Percentiles rank a stretch among this genome's conserved stretches.
phyloP scores from a whole-genome alignment of 805 yeast species.

The Spathaspora gorwiae region DNA sequence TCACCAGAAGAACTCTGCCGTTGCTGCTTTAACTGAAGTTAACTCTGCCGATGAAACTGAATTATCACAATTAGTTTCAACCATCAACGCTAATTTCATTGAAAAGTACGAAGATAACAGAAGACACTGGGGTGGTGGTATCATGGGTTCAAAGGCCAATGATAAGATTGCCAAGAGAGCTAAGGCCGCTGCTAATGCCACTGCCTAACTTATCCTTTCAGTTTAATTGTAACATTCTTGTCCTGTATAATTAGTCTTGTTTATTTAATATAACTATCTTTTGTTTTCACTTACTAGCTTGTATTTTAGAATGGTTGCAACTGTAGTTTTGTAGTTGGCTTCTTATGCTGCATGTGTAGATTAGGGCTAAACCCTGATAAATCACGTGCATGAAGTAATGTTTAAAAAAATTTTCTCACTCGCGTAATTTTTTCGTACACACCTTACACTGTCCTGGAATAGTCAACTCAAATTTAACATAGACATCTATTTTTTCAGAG shows the following conservation, averaged over 20 bases:
- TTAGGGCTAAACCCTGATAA: constrained; percentile 1
- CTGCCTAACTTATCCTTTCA: constrained; percentile 2
- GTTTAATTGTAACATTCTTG: not conserved
- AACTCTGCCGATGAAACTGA: constrained; percentile 91
- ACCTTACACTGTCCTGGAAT: not conserved
- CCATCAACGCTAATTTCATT: constrained; percentile 88
- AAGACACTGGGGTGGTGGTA: constrained; percentile 99
- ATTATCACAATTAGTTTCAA: constrained; percentile 86
- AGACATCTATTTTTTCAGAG: not conserved
- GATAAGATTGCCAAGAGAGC: constrained; percentile 78
- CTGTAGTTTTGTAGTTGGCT: too few species aligned
- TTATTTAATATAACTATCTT: not conserved
- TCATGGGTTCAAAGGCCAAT: constrained; percentile 91
- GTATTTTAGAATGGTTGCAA: too few species aligned
- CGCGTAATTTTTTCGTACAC: too few species aligned
- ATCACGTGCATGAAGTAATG: not conserved
- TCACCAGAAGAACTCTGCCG: constrained; percentile 96
- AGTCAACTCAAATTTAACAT: not conserved
- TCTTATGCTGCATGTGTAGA: not conserved
- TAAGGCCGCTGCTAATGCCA: constrained; percentile 44
- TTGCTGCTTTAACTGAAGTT: constrained; percentile 96
- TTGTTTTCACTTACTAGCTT: not conserved
- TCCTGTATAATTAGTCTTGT: not conserved
- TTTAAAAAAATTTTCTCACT: not conserved
- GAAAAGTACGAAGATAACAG: constrained; percentile 94